Evolutionary conservation across 345 rosid species (phyloP), one percentile per base, ranked within the genome.

Genomic region (Brassica juncea): DNA sequence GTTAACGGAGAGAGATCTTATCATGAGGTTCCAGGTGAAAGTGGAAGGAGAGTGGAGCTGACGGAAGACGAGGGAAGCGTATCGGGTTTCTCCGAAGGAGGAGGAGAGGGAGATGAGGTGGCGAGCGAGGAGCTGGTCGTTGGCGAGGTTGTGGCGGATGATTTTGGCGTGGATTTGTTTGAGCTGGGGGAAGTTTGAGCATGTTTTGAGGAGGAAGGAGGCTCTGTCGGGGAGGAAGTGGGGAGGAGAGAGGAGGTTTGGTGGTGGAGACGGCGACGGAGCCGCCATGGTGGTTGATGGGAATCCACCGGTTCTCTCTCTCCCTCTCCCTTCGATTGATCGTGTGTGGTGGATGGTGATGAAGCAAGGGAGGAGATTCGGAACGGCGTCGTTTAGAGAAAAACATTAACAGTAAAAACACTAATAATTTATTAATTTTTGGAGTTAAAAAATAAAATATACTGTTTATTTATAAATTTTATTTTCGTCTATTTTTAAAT

Each of bases 11-110:
- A 87, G 86, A 11, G 86, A 84, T 30, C 95, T 79, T 79, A 90
- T 86, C 93, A 87, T 84, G 55, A 92, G 82, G 79, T 92, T 92
- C 93, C 93, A 92, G 70, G 93, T 90, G 15, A 87, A 92, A 0
- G 86, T 79, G 0, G 72, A 34, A 0, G 93, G 90, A 27, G 76
- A 30, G 0, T 57, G 82, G 10, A 85, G 66, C 76, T 85, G 93
- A 55, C 77, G 73, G 72, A 92, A 88, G 62, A 90, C 67, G 21
- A 76, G 73, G 76, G 87, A 75, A 19, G 95, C 95, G 75, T 90
- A 84, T 3, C 80, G 86, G 47, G 82, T 63, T 61, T 80, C 66
- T 5, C 84, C 85, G 10, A 70, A 83, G 4, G 86, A 89, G 16
- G 86, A 90, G 68, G 85, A 88, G 2, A 82, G 72, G 7, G 70